Conservation (phyloP, 164 flowering plant genomes). For the Platanus orientalis region DNA sequence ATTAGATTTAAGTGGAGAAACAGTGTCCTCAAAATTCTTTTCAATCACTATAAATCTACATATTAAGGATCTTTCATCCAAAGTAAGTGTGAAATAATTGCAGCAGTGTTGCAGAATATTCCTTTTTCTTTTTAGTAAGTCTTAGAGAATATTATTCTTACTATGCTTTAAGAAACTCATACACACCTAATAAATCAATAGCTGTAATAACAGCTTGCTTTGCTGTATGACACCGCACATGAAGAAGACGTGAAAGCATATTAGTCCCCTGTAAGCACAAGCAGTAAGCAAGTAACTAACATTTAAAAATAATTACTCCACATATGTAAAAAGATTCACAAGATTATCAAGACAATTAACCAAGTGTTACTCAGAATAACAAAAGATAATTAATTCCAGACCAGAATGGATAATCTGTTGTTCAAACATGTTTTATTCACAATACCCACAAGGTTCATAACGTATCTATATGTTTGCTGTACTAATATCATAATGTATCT, state of each 20-base stretch:
- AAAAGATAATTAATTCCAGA: neutral
- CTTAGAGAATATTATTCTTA: neutral
- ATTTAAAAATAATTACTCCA: neutral
- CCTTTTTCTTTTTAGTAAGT: too few species aligned
- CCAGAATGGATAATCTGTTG: too few species aligned
- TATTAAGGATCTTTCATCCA: neutral
- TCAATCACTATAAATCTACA: too few species aligned
- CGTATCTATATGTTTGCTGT: too few species aligned
- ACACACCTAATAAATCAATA: conserved; percentile 89
- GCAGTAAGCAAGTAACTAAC: conserved; percentile 6
- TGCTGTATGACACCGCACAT: conserved; percentile 83
- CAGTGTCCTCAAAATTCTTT: too few species aligned
- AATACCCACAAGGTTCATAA: too few species aligned
- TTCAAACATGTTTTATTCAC: neutral
- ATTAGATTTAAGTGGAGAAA: too few species aligned
- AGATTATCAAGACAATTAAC: neutral
- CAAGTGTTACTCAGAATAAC: neutral
- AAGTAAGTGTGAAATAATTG: neutral
- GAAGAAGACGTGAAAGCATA: conserved; percentile 95
- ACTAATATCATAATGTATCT: too few species aligned
- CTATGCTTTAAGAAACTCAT: neutral
- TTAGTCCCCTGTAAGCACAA: conserved; percentile 74
- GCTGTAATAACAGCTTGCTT: conserved; percentile 98
- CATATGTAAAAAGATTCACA: neutral
- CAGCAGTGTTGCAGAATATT: too few species aligned